phyloP scores from a whole-genome alignment of 345 rosid species.

The Melaleuca quinquenervia region DNA sequence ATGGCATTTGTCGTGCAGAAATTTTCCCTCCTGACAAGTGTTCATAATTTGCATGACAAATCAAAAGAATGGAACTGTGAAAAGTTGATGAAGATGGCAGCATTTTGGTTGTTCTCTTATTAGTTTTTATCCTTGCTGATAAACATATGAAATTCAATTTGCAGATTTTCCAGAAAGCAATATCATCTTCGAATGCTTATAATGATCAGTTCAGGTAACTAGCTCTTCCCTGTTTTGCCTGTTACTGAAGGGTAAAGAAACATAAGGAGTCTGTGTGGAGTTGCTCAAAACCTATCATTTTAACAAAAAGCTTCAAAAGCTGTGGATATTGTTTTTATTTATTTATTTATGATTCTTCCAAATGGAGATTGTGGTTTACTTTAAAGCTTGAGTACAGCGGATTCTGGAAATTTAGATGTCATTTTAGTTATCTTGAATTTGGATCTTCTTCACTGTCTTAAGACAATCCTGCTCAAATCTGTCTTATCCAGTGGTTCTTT shows the following conservation, averaged over 20 bases:
- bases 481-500: neutral
- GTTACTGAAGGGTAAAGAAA: neutral
- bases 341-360: neutral
- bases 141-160: conserved; percentile 4
- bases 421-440: neutral
- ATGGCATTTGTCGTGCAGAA: neutral
- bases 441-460: neutral
- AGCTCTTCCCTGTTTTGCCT: neutral
- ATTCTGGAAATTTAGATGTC: neutral
- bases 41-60: neutral
- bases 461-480: neutral
- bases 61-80: neutral
- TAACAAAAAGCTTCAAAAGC: neutral
- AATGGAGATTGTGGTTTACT: neutral
- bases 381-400: neutral
- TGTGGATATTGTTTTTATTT: neutral
- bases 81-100: neutral
- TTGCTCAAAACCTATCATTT: neutral
- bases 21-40: neutral
- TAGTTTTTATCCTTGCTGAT: neutral
- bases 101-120: neutral
- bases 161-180: conserved; percentile 99
- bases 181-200: conserved; percentile 90
- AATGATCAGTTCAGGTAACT: conserved; percentile 87
- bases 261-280: neutral